These are phyloP conservation scores for Odonthalia washingtoniensis DNA, from an alignment of 31 red algal genomes.

Conservation along the genomic window DNA sequence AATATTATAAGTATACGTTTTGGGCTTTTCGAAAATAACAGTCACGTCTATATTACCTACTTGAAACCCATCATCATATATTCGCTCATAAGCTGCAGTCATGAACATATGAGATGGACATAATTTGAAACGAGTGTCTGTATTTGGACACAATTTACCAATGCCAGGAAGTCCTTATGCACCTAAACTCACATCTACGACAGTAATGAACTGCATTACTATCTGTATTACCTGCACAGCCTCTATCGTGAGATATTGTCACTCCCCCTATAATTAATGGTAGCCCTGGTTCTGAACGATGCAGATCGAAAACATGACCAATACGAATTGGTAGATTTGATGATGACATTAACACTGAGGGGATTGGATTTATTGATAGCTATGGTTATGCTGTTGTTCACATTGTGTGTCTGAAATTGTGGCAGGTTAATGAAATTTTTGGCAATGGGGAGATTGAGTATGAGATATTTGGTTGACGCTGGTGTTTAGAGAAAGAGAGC, in stretches of 20 bases:
- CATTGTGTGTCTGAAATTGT: too few species aligned
- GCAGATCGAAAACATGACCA: slow-evolving; percentile 95
- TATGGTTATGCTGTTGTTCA: too few species aligned
- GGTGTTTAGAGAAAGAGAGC: too few species aligned
- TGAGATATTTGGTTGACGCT: too few species aligned
- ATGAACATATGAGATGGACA: slow-evolving; percentile 88
- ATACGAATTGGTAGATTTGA: slow-evolving; percentile 27
- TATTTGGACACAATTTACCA: slow-evolving; percentile 94
- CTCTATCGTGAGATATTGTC: slow-evolving; percentile 73
- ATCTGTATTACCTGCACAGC: slow-evolving; percentile 92
- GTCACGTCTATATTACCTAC: slow-evolving; percentile 96
- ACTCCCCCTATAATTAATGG: slow-evolving; percentile 91
- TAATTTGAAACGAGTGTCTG: slow-evolving; percentile 84
- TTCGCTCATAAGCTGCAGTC: slow-evolving; percentile 69
- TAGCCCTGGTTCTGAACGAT: slow-evolving; percentile 87
- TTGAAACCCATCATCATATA: slow-evolving; percentile 64
- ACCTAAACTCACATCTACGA: slow-evolving; percentile 92
- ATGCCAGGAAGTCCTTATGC: slow-evolving; percentile 90
- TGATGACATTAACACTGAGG: too few species aligned
- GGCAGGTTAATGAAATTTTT: too few species aligned
- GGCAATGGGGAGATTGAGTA: too few species aligned
- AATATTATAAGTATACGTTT: slow-evolving; percentile 86
- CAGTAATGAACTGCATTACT: slow-evolving; percentile 94
- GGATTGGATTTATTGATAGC: too few species aligned
- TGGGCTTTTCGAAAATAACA: slow-evolving; percentile 92